phyloP scores from a whole-genome alignment of 2,329 filamentous ascomycete genomes.

The Rhynchosporium graminicola region DNA sequence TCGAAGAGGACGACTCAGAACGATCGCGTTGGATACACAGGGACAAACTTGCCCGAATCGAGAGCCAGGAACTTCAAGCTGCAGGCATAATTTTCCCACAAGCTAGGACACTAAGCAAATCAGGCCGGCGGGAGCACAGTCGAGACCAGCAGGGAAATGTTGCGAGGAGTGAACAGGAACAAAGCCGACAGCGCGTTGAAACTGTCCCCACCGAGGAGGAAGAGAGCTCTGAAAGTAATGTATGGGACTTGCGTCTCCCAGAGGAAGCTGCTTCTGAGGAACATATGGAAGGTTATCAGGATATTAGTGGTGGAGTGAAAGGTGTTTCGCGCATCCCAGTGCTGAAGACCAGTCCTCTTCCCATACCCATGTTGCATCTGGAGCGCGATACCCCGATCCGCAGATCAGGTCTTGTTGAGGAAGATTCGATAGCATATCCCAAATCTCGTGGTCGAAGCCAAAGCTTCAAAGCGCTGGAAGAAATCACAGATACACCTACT shows the following conservation, averaged over 20 bases:
- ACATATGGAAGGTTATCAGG: constrained; percentile 53
- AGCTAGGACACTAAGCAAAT: constrained; percentile 54
- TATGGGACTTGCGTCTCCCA: constrained; percentile 74
- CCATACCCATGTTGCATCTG: constrained; percentile 69
- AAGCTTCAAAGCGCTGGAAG: constrained; percentile 61
- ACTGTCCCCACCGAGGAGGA: constrained; percentile 44
- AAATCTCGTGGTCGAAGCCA: constrained; percentile 71
- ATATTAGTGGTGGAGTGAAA: constrained; percentile 54
- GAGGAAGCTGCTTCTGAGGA: constrained; percentile 70
- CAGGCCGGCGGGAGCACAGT: constrained; percentile 45
- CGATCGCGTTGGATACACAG: constrained; percentile 82
- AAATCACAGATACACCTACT: constrained; percentile 47
- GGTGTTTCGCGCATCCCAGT: constrained; percentile 83
- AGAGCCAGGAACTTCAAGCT: constrained; percentile 77
- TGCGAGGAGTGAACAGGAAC: constrained; percentile 40
- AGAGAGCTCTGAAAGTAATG: constrained; percentile 45
- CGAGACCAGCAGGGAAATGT: constrained; percentile 38
- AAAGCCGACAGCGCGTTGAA: constrained; percentile 45
- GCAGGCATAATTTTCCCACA: constrained; percentile 67
- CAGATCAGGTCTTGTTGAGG: constrained; percentile 58
- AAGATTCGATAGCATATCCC: constrained; percentile 58
- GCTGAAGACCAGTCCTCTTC: constrained; percentile 74
- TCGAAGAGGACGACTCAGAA: constrained; percentile 49
- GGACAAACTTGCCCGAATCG: constrained; percentile 80
- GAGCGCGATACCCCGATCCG: constrained; percentile 72